Evolutionary conservation across 371 early-diverging fungal genomes (phyloP), one percentile per base, ranked within the genome.

Genomic region (Syncephalastrum racemosum): DNA sequence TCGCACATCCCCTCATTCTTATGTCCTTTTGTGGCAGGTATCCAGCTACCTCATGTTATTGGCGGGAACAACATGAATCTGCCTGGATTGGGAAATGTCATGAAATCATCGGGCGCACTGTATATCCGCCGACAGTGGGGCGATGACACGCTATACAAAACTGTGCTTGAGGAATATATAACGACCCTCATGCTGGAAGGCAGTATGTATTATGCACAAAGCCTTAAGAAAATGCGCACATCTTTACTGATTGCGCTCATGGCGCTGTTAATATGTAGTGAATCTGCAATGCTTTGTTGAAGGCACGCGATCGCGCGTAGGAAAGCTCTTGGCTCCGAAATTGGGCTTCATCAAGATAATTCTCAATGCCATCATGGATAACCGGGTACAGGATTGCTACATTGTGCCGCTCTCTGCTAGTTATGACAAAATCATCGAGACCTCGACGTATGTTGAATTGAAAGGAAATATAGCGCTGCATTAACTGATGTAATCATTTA

Each of bases 31-130:
- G 5, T 42, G 14, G 12, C 20, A 67, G 76, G 76, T 10, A 67
- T 94, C n/a, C 90, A 90, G 18, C 68, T 92, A 20, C 94, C 94
- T 19, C 91, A 90, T 59, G 90, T 94, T 58, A 89, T 92, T 14
- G 94, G 93, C 4, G 94, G 94, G 10, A 89, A 94, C 51, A 94
- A 94, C 72, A 63, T 94, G 55, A 88, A 93, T 67, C 69, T 93
- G 71, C 92, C 92, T 2, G 58, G 86, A 16, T 77, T 93, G 15
- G 91, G 91, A 39, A 71, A 66, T 31, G 47, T 90, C 0, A 70
- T 93, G 45, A 83, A 84, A 31, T 70, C 81, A 12, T 80, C 76
- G 27, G 93, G 93, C 1, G 94, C 92, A 0, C 87, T 92, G 56
- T 94, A 84, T 60, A 92, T 94, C 41, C 82, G 91, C 4, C 73